phyloP scores from a whole-genome alignment of 2,329 filamentous ascomycete species.

The Pseudocercospora fijiensis region DNA sequence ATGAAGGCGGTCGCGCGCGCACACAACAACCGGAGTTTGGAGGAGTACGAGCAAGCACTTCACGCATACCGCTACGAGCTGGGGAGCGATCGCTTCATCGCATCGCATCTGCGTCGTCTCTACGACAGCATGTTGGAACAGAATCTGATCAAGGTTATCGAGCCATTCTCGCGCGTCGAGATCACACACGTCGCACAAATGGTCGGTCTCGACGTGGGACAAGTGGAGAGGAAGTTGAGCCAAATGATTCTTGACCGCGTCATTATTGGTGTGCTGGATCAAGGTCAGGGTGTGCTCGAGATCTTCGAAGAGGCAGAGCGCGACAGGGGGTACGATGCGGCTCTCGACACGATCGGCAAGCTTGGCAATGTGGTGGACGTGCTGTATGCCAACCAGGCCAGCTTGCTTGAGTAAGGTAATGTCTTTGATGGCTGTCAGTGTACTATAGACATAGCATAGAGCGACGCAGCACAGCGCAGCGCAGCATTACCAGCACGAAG shows the following conservation, averaged over 20 bases:
- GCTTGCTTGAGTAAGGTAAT: slow-evolving; percentile 74
- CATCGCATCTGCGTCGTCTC: slow-evolving; percentile 88
- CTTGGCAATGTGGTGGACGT: slow-evolving; percentile 96
- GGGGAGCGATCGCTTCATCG: slow-evolving; percentile 91
- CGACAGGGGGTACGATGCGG: slow-evolving; percentile 91
- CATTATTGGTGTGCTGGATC: slow-evolving; percentile 94
- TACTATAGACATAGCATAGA: slow-evolving; percentile 23
- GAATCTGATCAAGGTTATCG: slow-evolving; percentile 99
- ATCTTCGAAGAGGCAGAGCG: slow-evolving; percentile 94
- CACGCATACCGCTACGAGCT: slow-evolving; percentile 90
- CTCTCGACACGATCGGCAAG: slow-evolving; percentile 93
- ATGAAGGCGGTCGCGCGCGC: slow-evolving; percentile 99
- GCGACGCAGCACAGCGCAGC: not conserved
- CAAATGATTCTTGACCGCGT: slow-evolving; percentile 99
- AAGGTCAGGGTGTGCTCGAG: slow-evolving; percentile 95
- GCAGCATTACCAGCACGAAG: slow-evolving; percentile 1
- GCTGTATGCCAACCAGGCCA: slow-evolving; percentile 96
- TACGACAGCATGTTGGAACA: slow-evolving; percentile 99
- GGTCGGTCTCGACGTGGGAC: slow-evolving; percentile 91
- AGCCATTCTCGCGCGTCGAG: slow-evolving; percentile 96
- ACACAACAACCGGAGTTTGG: slow-evolving; percentile 90
- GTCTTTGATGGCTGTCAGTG: slow-evolving; percentile 14
- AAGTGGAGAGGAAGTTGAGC: slow-evolving; percentile 95
- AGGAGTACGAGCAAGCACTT: slow-evolving; percentile 94
- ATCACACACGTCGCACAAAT: slow-evolving; percentile 96